phyloP scores from a whole-genome alignment of 805 yeast genomes.

The Metschnikowia arizonensis region DNA sequence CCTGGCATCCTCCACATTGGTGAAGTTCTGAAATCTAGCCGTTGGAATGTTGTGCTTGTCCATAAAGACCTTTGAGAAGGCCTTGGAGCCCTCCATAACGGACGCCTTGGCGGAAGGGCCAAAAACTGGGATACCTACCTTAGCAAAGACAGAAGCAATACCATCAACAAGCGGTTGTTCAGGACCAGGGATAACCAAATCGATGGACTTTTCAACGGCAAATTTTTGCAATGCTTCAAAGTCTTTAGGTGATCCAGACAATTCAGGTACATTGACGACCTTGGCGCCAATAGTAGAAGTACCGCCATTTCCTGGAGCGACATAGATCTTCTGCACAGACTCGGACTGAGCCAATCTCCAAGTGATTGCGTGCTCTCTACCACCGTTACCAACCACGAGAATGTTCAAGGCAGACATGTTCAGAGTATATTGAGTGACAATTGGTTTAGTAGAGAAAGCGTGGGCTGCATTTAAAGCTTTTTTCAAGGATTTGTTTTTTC shows the following conservation, averaged over 20 bases:
- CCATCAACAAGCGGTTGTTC: constrained; percentile 98
- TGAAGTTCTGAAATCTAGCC: constrained; percentile 83
- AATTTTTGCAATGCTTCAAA: constrained; percentile 69
- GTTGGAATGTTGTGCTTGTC: constrained; percentile 89
- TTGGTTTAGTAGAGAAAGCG: constrained; percentile 4
- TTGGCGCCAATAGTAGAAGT: constrained; percentile 53
- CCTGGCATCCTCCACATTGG: constrained; percentile 69
- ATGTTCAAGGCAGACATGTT: constrained; percentile 28
- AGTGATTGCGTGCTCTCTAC: constrained; percentile 95
- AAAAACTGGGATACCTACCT: constrained; percentile 90
- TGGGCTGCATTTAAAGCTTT: background rate
- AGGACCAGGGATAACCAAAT: constrained; percentile 94
- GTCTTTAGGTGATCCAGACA: constrained; percentile 61
- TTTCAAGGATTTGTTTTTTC: constrained; percentile 2
- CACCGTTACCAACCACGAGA: constrained; percentile 93
- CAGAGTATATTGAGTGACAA: background rate
- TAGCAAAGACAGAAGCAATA: constrained; percentile 63
- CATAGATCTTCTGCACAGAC: constrained; percentile 66
- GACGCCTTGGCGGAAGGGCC: constrained; percentile 96
- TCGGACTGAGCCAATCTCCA: constrained; percentile 86
- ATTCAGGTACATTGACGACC: constrained; percentile 61
- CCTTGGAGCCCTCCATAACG: constrained; percentile 92
- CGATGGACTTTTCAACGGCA: constrained; percentile 62
- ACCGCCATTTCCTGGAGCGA: constrained; percentile 98
- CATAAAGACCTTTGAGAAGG: constrained; percentile 93